phyloP scores from a whole-genome alignment of 495 filamentous ascomycete species.

The Darksidea phi region DNA sequence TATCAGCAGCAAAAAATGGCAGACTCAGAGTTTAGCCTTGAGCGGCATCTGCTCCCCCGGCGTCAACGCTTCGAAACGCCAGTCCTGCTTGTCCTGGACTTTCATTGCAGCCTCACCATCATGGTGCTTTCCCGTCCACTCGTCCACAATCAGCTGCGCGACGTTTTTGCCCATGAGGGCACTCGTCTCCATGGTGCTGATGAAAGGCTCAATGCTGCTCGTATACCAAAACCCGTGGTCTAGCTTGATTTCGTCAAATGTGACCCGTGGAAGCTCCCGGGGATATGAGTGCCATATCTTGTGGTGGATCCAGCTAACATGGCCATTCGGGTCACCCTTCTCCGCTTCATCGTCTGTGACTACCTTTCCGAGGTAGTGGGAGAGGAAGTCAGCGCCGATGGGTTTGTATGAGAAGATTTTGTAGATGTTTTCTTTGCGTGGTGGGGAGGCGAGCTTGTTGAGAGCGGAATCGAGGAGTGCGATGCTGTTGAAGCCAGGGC shows the following conservation, averaged over 20 bases:
- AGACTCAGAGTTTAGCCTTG: conserved; percentile 9
- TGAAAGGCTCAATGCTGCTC: conserved; percentile 45
- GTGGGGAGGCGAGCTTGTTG: conserved; percentile 52
- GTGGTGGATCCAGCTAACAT: conserved; percentile 73
- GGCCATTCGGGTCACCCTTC: conserved; percentile 42
- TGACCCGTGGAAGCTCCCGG: conserved; percentile 74
- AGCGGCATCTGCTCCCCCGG: conserved; percentile 12
- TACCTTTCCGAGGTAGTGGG: conserved; percentile 48
- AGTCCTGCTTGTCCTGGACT: neutral
- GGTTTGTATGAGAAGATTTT: conserved; percentile 87
- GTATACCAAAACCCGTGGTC: conserved; percentile 65
- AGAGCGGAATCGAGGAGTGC: conserved; percentile 66
- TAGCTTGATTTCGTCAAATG: conserved; percentile 78
- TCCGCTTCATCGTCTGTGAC: conserved; percentile 22
- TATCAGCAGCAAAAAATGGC: no score
- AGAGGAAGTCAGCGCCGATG: conserved; percentile 63
- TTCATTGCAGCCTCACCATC: neutral
- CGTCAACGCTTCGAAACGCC: conserved; percentile 1
- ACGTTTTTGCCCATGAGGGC: conserved; percentile 95
- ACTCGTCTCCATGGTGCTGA: conserved; percentile 90
- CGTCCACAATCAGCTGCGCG: conserved; percentile 71
- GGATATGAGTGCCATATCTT: conserved; percentile 84
- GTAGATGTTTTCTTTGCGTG: conserved; percentile 73
- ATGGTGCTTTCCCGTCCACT: conserved; percentile 42
- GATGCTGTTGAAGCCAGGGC: conserved; percentile 83